Evolutionary conservation across 2,329 filamentous ascomycete species (phyloP).

Genomic region (Sordariomycetes sp.): DNA sequence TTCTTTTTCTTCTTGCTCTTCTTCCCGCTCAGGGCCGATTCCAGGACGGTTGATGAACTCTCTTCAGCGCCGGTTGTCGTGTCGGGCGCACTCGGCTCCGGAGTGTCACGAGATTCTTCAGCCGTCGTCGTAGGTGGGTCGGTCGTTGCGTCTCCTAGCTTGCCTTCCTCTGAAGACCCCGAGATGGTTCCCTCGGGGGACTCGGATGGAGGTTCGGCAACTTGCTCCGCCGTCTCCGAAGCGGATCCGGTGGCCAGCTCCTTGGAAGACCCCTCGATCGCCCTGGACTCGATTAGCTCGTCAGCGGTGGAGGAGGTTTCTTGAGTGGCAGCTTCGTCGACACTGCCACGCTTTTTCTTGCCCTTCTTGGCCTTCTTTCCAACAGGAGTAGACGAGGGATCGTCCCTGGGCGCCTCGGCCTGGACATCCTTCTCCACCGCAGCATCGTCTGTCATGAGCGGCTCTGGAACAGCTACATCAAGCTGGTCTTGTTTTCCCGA

Average conservation of each 20-base stretch:
- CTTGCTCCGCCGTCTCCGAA: neutral
- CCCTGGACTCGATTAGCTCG: neutral
- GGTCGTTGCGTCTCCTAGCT: too few relatives aligned
- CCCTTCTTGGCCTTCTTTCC: conserved; percentile 21
- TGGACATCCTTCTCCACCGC: neutral
- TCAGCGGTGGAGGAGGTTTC: neutral
- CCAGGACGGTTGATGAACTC: conserved; percentile 9
- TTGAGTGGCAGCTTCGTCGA: neutral
- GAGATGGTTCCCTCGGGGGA: neutral
- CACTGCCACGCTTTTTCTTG: conserved; percentile 13
- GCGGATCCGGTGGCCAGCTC: neutral
- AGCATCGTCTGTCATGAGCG: neutral
- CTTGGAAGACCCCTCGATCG: neutral
- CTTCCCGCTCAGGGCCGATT: conserved; percentile 11
- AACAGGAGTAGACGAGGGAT: neutral
- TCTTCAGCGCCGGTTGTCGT: neutral
- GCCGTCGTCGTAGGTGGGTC: too few relatives aligned
- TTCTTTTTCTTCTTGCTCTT: conserved; percentile 21
- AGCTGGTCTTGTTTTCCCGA: neutral
- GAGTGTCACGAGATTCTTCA: neutral
- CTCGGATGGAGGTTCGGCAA: neutral
- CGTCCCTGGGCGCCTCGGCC: neutral
- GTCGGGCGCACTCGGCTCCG: neutral
- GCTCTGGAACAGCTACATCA: neutral
- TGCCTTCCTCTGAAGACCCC: neutral